These are phyloP conservation scores for Cladosporium oxysporum DNA, from an alignment of 2,329 filamentous ascomycete genomes.

Conservation along the genomic window DNA sequence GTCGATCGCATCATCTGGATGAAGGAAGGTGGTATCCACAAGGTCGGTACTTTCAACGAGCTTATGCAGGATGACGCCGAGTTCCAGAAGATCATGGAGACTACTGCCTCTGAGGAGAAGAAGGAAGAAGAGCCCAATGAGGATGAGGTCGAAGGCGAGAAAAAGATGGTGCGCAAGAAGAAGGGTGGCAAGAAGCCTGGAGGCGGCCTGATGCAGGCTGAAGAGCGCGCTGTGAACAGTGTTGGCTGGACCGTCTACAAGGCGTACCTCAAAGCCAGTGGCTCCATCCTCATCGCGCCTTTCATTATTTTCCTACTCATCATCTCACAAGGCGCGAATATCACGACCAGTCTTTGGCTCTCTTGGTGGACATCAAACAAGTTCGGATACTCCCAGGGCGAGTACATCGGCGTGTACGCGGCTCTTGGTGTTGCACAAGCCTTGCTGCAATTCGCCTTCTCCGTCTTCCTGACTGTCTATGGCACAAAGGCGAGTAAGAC, in stretches of 20 bases:
- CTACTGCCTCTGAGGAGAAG: constrained; percentile 66
- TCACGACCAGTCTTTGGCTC: constrained; percentile 86
- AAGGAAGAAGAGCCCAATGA: constrained; percentile 51
- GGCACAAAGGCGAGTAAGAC: constrained; percentile 80
- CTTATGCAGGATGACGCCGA: constrained; percentile 76
- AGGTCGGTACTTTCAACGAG: constrained; percentile 85
- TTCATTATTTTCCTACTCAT: constrained; percentile 65
- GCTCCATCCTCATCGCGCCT: constrained; percentile 68
- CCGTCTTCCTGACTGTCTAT: constrained; percentile 72
- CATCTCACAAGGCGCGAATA: constrained; percentile 78
- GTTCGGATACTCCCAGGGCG: constrained; percentile 65
- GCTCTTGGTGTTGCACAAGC: constrained; percentile 72
- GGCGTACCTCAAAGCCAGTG: constrained; percentile 75
- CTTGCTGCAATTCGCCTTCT: constrained; percentile 76
- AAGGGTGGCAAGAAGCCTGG: constrained; percentile 57
- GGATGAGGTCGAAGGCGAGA: constrained; percentile 52
- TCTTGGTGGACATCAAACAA: constrained; percentile 89
- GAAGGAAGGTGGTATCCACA: constrained; percentile 79
- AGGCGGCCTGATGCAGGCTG: constrained; percentile 69
- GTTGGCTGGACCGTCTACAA: constrained; percentile 80
- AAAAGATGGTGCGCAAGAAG: constrained; percentile 57
- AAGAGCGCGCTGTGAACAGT: constrained; percentile 70
- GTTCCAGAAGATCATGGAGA: constrained; percentile 82
- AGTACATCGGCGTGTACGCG: constrained; percentile 66
- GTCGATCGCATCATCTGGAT: constrained; percentile 94